phyloP scores from a whole-genome alignment of 78 protist genomes.

The Isochrysis galbana region DNA sequence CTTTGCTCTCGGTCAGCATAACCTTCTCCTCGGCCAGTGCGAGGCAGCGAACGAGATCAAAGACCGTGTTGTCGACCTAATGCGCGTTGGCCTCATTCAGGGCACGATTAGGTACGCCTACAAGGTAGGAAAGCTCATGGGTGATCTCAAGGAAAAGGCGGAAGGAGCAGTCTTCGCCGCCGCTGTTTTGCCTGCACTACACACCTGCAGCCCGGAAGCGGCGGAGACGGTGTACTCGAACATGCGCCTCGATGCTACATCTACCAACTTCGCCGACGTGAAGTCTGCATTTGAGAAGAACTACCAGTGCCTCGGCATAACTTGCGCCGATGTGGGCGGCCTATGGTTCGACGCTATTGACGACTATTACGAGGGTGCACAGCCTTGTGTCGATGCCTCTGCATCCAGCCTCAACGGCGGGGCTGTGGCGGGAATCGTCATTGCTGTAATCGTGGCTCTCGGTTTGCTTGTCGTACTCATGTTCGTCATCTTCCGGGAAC shows the following conservation, averaged over 20 bases:
- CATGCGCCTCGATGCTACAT: not conserved
- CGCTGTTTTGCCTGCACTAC: not conserved
- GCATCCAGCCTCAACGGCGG: not conserved
- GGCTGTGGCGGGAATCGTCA: not conserved
- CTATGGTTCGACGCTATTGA: not conserved
- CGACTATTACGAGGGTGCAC: not conserved
- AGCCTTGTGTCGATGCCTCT: not conserved
- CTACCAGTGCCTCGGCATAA: not conserved
- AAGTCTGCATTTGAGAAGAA: not conserved
- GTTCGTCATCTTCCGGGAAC: not conserved
- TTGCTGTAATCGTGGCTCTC: not conserved
- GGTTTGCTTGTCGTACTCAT: not conserved
- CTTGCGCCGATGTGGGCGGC: not conserved
- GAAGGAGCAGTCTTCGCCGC: not conserved
- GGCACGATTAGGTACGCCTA: slow-evolving; percentile 30
- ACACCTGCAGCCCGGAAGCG: not conserved
- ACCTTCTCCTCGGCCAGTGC: slow-evolving; percentile 22
- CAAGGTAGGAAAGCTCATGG: not conserved
- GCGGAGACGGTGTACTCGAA: not conserved
- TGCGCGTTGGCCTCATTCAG: slow-evolving; percentile 20
- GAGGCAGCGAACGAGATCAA: not conserved
- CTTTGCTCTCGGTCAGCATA: not conserved
- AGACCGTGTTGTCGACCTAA: not conserved
- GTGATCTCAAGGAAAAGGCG: not conserved
- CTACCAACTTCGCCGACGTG: not conserved